Evolutionary conservation across 2,329 filamentous ascomycete species (phyloP).

Genomic region (Sporothrix schenckii): DNA sequence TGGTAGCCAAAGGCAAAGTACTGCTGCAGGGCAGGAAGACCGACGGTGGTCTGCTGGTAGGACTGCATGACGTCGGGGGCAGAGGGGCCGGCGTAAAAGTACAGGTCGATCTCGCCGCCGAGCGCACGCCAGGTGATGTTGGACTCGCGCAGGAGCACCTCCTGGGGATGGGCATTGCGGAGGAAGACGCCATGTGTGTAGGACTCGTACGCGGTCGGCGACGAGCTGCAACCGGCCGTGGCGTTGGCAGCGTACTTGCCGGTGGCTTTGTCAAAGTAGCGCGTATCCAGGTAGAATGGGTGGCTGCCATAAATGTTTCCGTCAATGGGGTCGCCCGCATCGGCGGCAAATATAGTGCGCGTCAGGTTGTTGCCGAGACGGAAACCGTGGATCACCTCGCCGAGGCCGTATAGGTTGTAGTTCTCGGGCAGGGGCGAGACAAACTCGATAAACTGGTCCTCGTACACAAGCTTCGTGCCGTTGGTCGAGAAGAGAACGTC

Average conservation of each 20-base stretch:
- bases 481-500: constrained; percentile 71
- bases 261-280: constrained; percentile 65
- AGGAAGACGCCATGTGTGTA: constrained; percentile 62
- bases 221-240: constrained; percentile 44
- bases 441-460: constrained; percentile 75
- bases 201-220: constrained; percentile 50
- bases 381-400: constrained; percentile 72
- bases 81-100: constrained; percentile 74
- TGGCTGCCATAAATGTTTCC: constrained; percentile 71
- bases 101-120: constrained; percentile 77
- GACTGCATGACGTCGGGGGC: constrained; percentile 69
- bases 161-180: constrained; percentile 66
- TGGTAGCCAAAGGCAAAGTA: constrained; percentile 84
- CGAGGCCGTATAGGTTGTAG: constrained; percentile 76
- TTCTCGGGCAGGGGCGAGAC: constrained; percentile 69
- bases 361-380: constrained; percentile 74
- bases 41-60: constrained; percentile 64
- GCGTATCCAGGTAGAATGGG: constrained; percentile 68
- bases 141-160: constrained; percentile 57
- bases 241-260: constrained; percentile 59
- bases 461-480: constrained; percentile 68
- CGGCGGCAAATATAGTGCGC: constrained; percentile 44
- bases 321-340: constrained; percentile 31
- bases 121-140: constrained; percentile 61
- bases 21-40: constrained; percentile 75